Conservation (phyloP, 495 filamentous ascomycete species). For the Aspergillus wentii region DNA sequence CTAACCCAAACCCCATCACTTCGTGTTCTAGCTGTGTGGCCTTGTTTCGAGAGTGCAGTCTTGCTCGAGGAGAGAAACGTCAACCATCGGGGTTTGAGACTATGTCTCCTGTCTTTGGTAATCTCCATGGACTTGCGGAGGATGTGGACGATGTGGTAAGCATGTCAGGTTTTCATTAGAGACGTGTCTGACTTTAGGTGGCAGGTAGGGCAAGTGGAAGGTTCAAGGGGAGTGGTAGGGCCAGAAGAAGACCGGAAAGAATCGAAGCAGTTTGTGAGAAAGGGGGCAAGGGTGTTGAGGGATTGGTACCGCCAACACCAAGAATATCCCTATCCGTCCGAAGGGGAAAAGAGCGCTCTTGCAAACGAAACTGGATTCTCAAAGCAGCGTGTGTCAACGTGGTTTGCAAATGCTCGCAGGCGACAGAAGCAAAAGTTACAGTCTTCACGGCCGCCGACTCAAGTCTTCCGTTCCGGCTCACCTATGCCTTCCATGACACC, state of each 20-base stretch:
- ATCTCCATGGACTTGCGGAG: conserved; percentile 38
- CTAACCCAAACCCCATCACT: conserved; percentile 51
- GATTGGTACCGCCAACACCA: conserved; percentile 38
- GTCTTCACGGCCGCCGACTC: conserved; percentile 38
- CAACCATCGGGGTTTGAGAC: conserved; percentile 42
- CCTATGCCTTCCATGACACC: conserved; percentile 55
- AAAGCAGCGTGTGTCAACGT: conserved; percentile 29
- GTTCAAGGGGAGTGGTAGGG: no score
- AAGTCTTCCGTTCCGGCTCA: conserved; percentile 23
- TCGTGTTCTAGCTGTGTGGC: conserved; percentile 74
- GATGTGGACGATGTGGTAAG: conserved; percentile 25
- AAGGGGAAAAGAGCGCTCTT: conserved; percentile 26
- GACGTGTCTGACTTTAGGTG: no score
- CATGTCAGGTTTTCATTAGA: no score
- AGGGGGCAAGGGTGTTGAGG: conserved; percentile 42
- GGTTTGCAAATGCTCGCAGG: conserved; percentile 40
- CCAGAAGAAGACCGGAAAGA: conserved; percentile 25
- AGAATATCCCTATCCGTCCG: conserved; percentile 41
- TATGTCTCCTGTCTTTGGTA: conserved; percentile 34
- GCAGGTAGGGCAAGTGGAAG: no score
- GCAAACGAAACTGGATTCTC: conserved; percentile 33
- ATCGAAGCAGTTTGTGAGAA: conserved; percentile 55
- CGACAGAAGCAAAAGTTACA: conserved; percentile 45
- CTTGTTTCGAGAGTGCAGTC: conserved; percentile 68
- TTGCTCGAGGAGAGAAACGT: conserved; percentile 45